Percentiles rank a stretch among this genome's conserved stretches.
Evolutionary conservation across 1,284 basidiomycete species (phyloP).

Genomic region (Ustilago vetiveriae): DNA sequence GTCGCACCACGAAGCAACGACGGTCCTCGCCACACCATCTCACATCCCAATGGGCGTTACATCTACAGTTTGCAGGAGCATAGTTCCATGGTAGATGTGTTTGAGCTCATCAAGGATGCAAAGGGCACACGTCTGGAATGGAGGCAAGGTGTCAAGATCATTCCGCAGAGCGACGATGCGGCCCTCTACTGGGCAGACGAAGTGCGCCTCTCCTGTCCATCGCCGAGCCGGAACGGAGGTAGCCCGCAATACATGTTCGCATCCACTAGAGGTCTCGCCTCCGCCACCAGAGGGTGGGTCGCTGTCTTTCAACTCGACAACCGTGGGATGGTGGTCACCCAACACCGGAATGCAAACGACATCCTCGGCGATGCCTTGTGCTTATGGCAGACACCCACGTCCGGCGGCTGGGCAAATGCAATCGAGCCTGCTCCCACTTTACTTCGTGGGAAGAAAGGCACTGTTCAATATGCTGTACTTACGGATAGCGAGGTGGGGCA

Average conservation of each 20-base stretch:
- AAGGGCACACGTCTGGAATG: conserved; percentile 44
- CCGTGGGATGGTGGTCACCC: conserved; percentile 50
- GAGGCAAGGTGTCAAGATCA: conserved; percentile 62
- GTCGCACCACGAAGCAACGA: conserved; percentile 66
- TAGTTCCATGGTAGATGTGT: conserved; percentile 61
- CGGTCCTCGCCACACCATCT: conserved; percentile 68
- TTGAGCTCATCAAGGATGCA: conserved; percentile 42
- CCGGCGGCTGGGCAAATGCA: conserved; percentile 69
- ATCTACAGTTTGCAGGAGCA: conserved; percentile 68
- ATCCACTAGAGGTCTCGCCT: conserved; percentile 66
- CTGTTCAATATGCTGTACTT: conserved; percentile 61
- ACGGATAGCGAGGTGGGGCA: conserved; percentile 68
- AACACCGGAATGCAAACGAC: conserved; percentile 2
- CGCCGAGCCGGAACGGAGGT: conserved; percentile 1
- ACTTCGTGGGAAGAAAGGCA: conserved; percentile 23
- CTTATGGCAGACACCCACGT: conserved; percentile 66
- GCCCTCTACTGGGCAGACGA: conserved; percentile 67
- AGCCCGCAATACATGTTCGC: conserved; percentile 64
- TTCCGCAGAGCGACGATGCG: conserved; percentile 51
- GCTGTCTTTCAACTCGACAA: conserved; percentile 64
- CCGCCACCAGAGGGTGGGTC: conserved; percentile 65
- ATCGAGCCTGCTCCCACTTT: conserved; percentile 65
- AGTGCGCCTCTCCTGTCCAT: conserved; percentile 65
- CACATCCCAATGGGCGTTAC: conserved; percentile 67
- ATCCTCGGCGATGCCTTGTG: conserved; percentile 30